Base-by-base conservation (phyloP, 2,329 filamentous ascomycete genomes). In the Colletotrichum australisinense region DNA sequence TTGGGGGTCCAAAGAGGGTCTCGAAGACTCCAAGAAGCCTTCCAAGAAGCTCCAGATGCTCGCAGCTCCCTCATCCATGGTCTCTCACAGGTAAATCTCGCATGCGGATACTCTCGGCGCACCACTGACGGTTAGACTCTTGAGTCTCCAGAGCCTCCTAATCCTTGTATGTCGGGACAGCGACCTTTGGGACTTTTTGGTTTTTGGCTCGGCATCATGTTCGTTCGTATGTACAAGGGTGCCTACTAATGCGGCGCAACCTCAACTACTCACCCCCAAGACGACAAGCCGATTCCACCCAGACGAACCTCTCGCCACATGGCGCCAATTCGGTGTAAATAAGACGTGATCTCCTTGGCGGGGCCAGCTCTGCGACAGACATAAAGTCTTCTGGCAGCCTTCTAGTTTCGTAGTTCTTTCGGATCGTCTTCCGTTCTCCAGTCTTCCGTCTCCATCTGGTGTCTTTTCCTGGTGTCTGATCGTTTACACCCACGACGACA, bases 291-390 rank as follows among this genome's bases (percentile, higher is more conserved):
- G 22, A 55, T 30, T 30, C 24, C 26, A 35, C 26, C 63, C 60
- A 22, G 38, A 30, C 46, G n/a, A 59, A n/a, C 38, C 38, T 66
- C 71, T 71, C 71, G 71, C 71, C 71, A 71, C 60, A 71, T 73
- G 67, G 67, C 35, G 71, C 71, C 67, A 66, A 62, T 24, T 66
- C 67, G 55, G 55, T 66, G 26, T 66, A 62, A 56, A 24, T 16
- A 71, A 73, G 71, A 73, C 71, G 71, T 73, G 71, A 73, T 73
- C 56, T 58, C 46, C 67, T 71, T 73, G 71, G 67, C 71, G 71
- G 71, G 67, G 60, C 67, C 38, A n/a, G 5, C 46, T 9, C 16
- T 14, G n/a, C 28, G 32, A 24, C 19, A 73, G 71, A 73, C 71
- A 71, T 73, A 73, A 73, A 53, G 24, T 24, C 71, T 70, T 70